Evolutionary conservation across 192 early-diverging fungal species (phyloP), one percentile per base, ranked within the genome.

Genomic region (Rhizoclosmatium globosum): DNA sequence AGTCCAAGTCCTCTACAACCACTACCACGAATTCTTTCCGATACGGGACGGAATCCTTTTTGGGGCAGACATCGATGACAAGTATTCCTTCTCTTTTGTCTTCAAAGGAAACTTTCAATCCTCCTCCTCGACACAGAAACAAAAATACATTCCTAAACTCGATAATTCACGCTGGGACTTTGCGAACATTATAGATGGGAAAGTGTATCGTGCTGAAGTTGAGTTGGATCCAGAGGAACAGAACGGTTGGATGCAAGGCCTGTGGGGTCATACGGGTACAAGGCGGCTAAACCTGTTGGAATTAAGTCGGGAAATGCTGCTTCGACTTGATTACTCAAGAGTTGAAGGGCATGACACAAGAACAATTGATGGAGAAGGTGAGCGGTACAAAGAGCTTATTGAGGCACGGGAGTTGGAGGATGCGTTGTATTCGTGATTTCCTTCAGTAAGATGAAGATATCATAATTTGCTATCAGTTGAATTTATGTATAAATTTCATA

Each of bases 1-100:
- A 6, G 62, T 77, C n/a, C 44, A 45, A 57, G 53, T 77, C 57
- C 59, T 57, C 13, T 77, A 59, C 44, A 77, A 77, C 58, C 75
- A 77, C 57, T 77, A 77, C 68, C 53, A 77, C 68, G 57, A 77
- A 2, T n/a, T 4, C 21, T 77, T 77, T 67, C 75, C 75, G 4
- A 77, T 77, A 2, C 23, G 38, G 0, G 23, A 77, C 57, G 75
- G 75, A 3, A 44, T 67, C n/a, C 46, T 77, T 4, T 42, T 15
- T 47, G 75, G 75, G 1, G 38, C 3, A 17, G 4, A 46, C 1
- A 59, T 77, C 6, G 75, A 77, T 67, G 75, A 77, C 42, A 77
- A 77, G n/a, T 77, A 77, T 44, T 64, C 75, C 7, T 77, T 77
- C 44, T 77, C 75, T 4, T 77, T 77, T 68, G 75, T 77, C 2